Conservation (phyloP, 345 rosid genomes). For the Salix purpurea region DNA sequence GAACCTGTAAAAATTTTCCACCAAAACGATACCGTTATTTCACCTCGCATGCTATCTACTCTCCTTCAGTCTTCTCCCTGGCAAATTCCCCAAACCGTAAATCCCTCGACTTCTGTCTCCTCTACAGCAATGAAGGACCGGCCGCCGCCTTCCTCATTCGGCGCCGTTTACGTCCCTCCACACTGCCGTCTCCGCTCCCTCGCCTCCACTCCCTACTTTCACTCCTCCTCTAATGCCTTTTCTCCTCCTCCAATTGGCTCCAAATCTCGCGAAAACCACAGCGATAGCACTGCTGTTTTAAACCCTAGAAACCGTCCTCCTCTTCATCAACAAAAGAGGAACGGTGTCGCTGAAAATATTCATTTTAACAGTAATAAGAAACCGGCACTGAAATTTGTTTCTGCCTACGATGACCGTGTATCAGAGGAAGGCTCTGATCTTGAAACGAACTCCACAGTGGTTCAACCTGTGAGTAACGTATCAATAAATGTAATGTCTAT, state of each 20-base stretch:
- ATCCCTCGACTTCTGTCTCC: slow-evolving; percentile 11
- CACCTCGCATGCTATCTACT: slow-evolving; percentile 31
- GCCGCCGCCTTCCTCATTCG: slow-evolving; percentile 50
- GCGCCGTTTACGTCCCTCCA: slow-evolving; percentile 68
- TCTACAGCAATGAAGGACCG: slow-evolving; percentile 62
- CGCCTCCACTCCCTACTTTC: slow-evolving; percentile 24
- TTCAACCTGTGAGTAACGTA: slow-evolving; percentile 27
- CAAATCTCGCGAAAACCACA: slow-evolving; percentile 18
- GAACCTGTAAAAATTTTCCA: not conserved
- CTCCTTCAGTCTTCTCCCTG: not conserved
- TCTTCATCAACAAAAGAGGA: slow-evolving; percentile 7
- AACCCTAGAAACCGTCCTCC: slow-evolving; percentile 28
- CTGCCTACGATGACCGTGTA: slow-evolving; percentile 24
- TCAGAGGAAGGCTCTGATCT: slow-evolving; percentile 43
- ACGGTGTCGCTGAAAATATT: not conserved
- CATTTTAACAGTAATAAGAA: not conserved
- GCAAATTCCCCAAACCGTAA: slow-evolving; percentile 28
- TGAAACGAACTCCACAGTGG: slow-evolving; percentile 21
- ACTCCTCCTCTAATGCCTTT: slow-evolving; percentile 29
- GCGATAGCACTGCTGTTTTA: not conserved
- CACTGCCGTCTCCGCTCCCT: slow-evolving; percentile 64
- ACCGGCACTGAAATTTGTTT: slow-evolving; percentile 10
- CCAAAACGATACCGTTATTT: not conserved
- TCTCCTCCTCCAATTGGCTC: slow-evolving; percentile 13
- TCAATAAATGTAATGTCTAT: not conserved